Evolutionary conservation across 2,329 filamentous ascomycete genomes (phyloP).

Genomic region (Trichoderma sp.): DNA sequence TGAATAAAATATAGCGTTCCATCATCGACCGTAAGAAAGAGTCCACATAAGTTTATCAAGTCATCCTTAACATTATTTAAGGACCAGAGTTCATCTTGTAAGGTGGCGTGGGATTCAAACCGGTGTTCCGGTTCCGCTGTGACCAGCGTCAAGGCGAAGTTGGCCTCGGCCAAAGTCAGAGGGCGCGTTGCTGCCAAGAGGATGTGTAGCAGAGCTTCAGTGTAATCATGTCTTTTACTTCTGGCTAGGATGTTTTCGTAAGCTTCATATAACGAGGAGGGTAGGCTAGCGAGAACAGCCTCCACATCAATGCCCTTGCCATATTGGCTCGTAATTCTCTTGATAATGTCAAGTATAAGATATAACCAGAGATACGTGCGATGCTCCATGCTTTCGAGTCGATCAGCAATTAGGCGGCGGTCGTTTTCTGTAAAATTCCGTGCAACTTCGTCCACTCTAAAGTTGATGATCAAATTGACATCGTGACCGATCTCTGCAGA

Average conservation of each 20-base stretch:
- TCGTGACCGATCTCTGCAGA: conserved; percentile 30
- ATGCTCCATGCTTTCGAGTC: conserved; percentile 32
- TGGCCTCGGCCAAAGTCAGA: conserved; percentile 8
- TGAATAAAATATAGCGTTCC: conserved; percentile 8
- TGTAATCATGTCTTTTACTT: not conserved
- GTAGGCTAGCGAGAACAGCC: conserved; percentile 21
- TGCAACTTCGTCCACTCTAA: conserved; percentile 19
- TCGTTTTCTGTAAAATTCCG: conserved; percentile 23
- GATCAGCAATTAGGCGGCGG: conserved; percentile 23
- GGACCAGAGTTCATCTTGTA: not conserved
- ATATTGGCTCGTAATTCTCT: conserved; percentile 21
- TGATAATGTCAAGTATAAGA: conserved; percentile 34
- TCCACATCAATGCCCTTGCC: conserved; percentile 18
- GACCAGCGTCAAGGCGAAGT: conserved; percentile 8
- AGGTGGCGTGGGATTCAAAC: not conserved
- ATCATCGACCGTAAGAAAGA: conserved; percentile 6
- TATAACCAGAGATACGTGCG: conserved; percentile 43
- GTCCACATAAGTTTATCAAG: conserved; percentile 3
- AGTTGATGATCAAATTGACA: conserved; percentile 33
- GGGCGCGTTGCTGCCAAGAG: not conserved
- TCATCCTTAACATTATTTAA: not conserved
- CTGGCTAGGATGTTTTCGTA: conserved; percentile 28
- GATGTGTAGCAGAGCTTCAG: not conserved
- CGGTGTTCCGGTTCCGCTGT: no score
- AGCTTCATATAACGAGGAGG: conserved; percentile 25